phyloP scores from a whole-genome alignment of 805 yeast species.

The Ogataea polymorpha region DNA sequence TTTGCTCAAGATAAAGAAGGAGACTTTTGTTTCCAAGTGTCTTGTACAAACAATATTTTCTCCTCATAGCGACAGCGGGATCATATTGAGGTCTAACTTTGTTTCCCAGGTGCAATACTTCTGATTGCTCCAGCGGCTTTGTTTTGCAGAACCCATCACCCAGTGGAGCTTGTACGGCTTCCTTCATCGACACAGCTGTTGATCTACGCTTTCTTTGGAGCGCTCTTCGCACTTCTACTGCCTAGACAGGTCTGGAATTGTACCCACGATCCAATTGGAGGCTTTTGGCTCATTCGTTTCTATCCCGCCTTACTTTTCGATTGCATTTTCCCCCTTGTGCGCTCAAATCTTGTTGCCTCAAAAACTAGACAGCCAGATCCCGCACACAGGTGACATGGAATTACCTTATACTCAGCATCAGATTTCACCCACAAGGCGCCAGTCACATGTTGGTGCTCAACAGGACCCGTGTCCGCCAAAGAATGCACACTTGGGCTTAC shows the following conservation, averaged over 20 bases:
- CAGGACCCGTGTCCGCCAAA: neutral
- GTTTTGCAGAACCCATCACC: neutral
- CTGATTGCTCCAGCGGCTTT: neutral
- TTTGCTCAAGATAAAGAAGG: neutral
- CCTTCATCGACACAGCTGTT: neutral
- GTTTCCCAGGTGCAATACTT: neutral
- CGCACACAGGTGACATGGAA: constrained; percentile 9
- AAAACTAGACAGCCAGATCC: neutral
- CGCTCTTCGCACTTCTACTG: too few relatives aligned
- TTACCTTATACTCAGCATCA: constrained; percentile 15
- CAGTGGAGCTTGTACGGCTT: neutral
- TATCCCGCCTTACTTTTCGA: constrained; percentile 1
- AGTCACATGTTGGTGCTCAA: neutral
- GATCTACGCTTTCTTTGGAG: neutral
- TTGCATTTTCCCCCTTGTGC: constrained; percentile 1
- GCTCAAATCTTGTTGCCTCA: neutral
- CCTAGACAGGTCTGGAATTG: neutral
- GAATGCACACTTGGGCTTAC: neutral
- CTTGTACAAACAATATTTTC: constrained; percentile 4
- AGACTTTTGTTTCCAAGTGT: constrained; percentile 5
- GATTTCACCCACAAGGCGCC: neutral
- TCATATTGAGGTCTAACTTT: neutral
- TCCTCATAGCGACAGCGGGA: constrained; percentile 4
- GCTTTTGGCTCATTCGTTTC: neutral
- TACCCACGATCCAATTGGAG: neutral